Conservation (phyloP, 1,284 basidiomycete genomes). For the Retiboletus flavoniger region DNA sequence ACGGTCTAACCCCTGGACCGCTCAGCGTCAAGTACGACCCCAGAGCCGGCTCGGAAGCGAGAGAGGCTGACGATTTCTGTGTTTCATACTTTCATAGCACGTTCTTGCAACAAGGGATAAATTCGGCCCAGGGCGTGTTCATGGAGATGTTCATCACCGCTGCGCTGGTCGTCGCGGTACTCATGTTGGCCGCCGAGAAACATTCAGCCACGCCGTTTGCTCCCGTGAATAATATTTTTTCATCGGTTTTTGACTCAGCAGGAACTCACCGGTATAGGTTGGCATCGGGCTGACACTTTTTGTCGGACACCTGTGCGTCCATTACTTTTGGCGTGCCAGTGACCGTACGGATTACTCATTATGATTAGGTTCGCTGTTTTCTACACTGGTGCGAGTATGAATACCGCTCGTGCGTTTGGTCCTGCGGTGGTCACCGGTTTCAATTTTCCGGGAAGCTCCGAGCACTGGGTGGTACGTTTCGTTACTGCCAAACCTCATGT, state of each 20-base stretch:
- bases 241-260: neutral
- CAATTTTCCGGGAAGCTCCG: conserved; percentile 32
- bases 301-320: conserved; percentile 58
- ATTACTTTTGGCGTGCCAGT: neutral
- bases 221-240: conserved; percentile 42
- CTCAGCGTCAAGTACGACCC: conserved; percentile 54
- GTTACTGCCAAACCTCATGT: neutral
- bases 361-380: conserved; percentile 46
- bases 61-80: conserved; percentile 1
- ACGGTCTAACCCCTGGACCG: conserved; percentile 59
- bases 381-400: conserved; percentile 63
- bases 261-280: conserved; percentile 40
- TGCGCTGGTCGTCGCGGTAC: conserved; percentile 55
- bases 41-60: conserved; percentile 1
- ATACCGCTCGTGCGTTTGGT: conserved; percentile 74
- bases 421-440: conserved; percentile 70
- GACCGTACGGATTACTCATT: neutral
- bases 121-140: conserved; percentile 59
- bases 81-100: conserved; percentile 38
- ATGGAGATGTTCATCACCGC: conserved; percentile 72
- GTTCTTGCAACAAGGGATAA: conserved; percentile 44
- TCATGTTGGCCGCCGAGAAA: conserved; percentile 71
- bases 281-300: conserved; percentile 73
- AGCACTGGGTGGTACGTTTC: conserved; percentile 62
- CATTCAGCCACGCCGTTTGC: conserved; percentile 70